Conservation (phyloP, 2,329 filamentous ascomycete genomes). For the Rachicladosporium sp. region DNA sequence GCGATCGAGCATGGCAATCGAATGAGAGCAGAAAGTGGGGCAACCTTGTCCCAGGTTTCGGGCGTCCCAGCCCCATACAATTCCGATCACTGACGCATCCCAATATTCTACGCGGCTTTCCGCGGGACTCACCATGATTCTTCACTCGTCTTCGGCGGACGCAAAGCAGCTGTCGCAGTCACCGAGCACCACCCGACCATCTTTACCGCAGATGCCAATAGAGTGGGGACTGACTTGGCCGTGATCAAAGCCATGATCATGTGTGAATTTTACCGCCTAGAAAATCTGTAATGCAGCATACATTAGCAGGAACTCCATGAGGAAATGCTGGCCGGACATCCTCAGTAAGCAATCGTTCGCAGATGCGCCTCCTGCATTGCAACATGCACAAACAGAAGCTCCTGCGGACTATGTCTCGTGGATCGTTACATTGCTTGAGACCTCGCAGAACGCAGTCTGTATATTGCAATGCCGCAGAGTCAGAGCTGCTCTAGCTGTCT, state of each 20-base stretch:
- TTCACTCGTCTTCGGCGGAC: not conserved
- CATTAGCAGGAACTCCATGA: not conserved
- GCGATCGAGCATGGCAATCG: too few species aligned
- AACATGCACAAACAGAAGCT: not conserved
- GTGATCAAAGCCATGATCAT: not conserved
- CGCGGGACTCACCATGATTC: too few species aligned
- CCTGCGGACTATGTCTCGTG: not conserved
- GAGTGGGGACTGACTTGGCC: not conserved
- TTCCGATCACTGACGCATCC: too few species aligned
- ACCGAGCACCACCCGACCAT: not conserved
- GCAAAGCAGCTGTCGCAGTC: slow-evolving; percentile 1
- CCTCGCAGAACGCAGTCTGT: not conserved
- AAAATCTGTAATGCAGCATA: not conserved
- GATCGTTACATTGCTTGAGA: not conserved
- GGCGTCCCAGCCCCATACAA: too few species aligned
- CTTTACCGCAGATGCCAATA: not conserved
- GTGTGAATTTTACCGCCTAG: not conserved
- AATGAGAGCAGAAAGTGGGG: too few species aligned
- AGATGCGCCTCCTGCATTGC: not conserved
- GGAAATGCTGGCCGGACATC: not conserved
- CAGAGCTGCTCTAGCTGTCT: not conserved
- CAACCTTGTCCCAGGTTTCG: too few species aligned
- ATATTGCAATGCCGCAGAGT: not conserved
- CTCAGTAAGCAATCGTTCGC: not conserved
- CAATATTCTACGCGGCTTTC: too few species aligned